Conservation (phyloP, 2,329 filamentous ascomycete genomes). For the Trichophyton equinum region DNA sequence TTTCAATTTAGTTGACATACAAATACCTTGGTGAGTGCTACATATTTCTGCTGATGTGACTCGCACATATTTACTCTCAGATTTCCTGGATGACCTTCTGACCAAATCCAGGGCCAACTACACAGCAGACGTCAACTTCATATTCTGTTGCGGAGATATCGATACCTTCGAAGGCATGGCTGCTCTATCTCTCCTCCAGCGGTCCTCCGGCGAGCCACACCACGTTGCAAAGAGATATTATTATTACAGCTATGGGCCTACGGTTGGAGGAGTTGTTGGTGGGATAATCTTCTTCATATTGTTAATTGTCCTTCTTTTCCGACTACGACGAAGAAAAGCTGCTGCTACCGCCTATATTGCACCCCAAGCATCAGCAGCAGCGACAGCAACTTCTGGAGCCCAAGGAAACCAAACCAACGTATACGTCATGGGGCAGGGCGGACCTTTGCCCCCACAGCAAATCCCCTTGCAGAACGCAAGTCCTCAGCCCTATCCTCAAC, state of each 20-base stretch:
- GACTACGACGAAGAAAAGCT: background rate
- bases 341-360: background rate
- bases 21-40: background rate
- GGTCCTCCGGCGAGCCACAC: background rate
- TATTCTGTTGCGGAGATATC: background rate
- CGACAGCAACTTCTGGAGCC: background rate
- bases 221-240: background rate
- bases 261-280: background rate
- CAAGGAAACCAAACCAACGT: slow-evolving; percentile 1
- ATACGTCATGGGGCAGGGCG: background rate
- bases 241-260: background rate
- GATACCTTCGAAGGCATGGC: background rate
- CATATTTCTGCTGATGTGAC: background rate
- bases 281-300: background rate
- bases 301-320: background rate
- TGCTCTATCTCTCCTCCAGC: background rate
- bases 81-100: background rate
- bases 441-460: background rate
- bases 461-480: background rate
- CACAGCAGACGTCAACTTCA: background rate
- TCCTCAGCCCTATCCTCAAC: background rate
- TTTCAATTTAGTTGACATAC: too few species aligned
- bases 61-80: background rate
- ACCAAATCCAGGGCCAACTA: too few species aligned
- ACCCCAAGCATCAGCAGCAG: background rate